A percentile compares a stretch with the other conserved stretches of the same genome.
Evolutionary conservation across 768 basidiomycete genomes (phyloP).

Genomic region (Clavulina sp.): DNA sequence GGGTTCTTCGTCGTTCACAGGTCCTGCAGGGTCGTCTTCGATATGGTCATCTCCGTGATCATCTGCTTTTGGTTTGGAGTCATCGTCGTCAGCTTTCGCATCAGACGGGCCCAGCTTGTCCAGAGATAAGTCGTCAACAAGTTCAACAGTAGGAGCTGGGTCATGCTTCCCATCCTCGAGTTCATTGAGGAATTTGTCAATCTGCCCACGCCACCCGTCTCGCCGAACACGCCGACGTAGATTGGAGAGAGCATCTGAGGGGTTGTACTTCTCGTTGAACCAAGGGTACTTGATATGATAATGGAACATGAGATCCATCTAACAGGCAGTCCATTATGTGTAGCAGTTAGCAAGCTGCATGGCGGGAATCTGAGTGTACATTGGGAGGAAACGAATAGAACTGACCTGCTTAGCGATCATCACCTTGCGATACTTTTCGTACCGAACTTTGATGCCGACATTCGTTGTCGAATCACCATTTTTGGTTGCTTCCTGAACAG

Average conservation of each 20-base stretch:
- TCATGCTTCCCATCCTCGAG: conserved; percentile 78
- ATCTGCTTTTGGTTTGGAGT: not conserved
- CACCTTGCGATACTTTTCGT: conserved; percentile 91
- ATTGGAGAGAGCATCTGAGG: conserved; percentile 45
- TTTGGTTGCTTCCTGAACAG: conserved; percentile 50
- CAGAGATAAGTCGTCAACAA: conserved; percentile 7
- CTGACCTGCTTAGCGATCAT: conserved; percentile 77
- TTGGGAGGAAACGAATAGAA: conserved; percentile 11
- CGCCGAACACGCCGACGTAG: conserved; percentile 65
- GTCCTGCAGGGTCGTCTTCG: not conserved
- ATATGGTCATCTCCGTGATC: not conserved
- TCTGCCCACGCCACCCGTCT: conserved; percentile 66
- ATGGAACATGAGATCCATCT: conserved; percentile 93
- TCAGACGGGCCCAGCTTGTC: not conserved
- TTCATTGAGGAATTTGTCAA: conserved; percentile 57
- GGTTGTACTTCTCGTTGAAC: conserved; percentile 94
- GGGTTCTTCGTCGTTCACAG: conserved; percentile 3
- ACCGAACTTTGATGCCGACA: conserved; percentile 64
- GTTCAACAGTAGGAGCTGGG: conserved; percentile 25
- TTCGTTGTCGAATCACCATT: conserved; percentile 50
- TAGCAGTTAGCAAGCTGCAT: no score
- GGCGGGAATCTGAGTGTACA: no score
- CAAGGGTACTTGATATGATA: conserved; percentile 90
- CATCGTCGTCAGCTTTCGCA: not conserved
- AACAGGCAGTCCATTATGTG: conserved; percentile 13